Evolutionary conservation across 1,284 basidiomycete species (phyloP).

Genomic region (Thecaphora thlaspeos): DNA sequence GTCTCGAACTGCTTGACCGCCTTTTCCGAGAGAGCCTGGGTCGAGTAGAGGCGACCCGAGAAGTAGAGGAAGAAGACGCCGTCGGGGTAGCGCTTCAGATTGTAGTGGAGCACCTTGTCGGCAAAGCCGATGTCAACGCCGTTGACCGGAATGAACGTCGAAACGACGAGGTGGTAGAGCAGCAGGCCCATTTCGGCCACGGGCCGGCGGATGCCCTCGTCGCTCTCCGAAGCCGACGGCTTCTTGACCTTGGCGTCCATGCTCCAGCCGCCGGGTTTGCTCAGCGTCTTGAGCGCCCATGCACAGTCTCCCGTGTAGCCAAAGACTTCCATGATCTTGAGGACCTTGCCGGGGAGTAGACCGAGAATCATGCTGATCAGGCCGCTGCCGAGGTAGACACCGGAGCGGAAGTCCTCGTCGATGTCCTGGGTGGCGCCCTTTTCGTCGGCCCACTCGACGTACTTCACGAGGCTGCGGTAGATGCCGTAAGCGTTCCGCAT

Average conservation of each 20-base stretch:
- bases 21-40: constrained; percentile 44
- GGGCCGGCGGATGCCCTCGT: constrained; percentile 42
- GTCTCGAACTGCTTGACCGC: constrained; percentile 48
- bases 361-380: constrained; percentile 56
- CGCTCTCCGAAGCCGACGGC: constrained; percentile 30
- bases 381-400: constrained; percentile 55
- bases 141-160: constrained; percentile 55
- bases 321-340: constrained; percentile 57
- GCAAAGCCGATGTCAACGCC: constrained; percentile 53
- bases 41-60: constrained; percentile 56
- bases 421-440: constrained; percentile 20
- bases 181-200: constrained; percentile 56
- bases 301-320: constrained; percentile 53
- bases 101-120: constrained; percentile 55
- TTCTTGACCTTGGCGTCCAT: constrained; percentile 15
- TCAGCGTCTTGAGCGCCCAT: constrained; percentile 46
- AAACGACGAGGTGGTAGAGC: constrained; percentile 54
- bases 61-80: constrained; percentile 58
- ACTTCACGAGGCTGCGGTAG: constrained; percentile 54
- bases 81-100: constrained; percentile 51
- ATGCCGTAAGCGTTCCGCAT: constrained; percentile 56
- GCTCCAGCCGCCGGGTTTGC: constrained; percentile 46
- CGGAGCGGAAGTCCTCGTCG: constrained; percentile 55
- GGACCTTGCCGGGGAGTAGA: constrained; percentile 52
- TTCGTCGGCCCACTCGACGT: constrained; percentile 51